Evolutionary conservation across 345 rosid genomes (phyloP).

Genomic region (Cardamine occulta): DNA sequence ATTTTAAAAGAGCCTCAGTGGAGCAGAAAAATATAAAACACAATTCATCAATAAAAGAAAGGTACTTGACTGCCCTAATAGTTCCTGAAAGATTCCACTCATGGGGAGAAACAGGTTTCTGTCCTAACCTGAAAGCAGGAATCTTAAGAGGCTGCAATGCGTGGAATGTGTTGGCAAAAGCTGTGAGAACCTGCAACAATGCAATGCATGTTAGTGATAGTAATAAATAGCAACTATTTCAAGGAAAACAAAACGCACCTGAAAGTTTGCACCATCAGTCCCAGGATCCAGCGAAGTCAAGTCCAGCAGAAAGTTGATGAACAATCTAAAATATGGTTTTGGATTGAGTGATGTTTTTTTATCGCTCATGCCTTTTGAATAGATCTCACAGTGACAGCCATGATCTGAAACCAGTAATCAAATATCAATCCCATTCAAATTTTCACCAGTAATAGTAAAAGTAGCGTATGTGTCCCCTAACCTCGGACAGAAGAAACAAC

Average conservation of each 20-base stretch:
- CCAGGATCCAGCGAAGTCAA: constrained; percentile 66
- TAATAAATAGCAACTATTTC: constrained; percentile 13
- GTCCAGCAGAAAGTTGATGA: constrained; percentile 84
- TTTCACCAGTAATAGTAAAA: not conserved
- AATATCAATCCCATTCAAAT: constrained; percentile 13
- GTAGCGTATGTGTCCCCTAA: constrained; percentile 36
- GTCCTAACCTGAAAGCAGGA: constrained; percentile 87
- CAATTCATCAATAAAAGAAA: not conserved
- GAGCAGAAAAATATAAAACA: constrained; percentile 9
- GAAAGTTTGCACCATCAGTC: constrained; percentile 72
- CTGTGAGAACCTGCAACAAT: constrained; percentile 69
- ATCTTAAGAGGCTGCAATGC: constrained; percentile 86
- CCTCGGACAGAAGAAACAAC: constrained; percentile 71
- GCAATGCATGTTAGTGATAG: constrained; percentile 33
- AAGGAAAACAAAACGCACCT: constrained; percentile 52
- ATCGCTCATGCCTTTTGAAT: constrained; percentile 87
- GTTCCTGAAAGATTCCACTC: too few species aligned
- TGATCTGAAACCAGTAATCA: constrained; percentile 55
- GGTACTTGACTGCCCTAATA: constrained; percentile 12
- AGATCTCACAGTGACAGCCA: constrained; percentile 69
- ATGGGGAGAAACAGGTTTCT: not conserved
- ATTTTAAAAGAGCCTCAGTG: constrained; percentile 16
- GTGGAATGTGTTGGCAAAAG: constrained; percentile 91
- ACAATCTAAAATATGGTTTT: constrained; percentile 91
- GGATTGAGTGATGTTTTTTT: constrained; percentile 80